Percentiles rank a stretch among this genome's conserved stretches.
Evolutionary conservation across 192 early-diverging fungal species (phyloP).

Genomic region (Endogone sp.): DNA sequence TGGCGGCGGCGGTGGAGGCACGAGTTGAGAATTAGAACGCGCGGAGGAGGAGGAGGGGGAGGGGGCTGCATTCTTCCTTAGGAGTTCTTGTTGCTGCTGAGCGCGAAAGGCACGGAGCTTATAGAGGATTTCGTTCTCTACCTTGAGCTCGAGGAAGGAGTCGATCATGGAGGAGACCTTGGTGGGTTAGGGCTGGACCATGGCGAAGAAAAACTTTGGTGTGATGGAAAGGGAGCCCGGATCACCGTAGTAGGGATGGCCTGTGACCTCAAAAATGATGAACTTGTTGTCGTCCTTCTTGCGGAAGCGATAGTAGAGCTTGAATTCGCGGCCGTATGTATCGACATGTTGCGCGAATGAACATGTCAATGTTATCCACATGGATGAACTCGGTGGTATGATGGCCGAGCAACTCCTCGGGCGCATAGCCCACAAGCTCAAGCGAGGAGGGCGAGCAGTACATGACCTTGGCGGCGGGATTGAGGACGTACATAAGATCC

Average conservation of each 20-base stretch:
- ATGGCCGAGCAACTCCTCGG: conserved; percentile 37
- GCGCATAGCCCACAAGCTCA: conserved; percentile 38
- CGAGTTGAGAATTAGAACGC: too few species aligned
- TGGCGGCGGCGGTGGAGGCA: neutral
- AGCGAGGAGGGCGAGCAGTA: conserved; percentile 41
- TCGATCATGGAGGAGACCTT: conserved; percentile 33
- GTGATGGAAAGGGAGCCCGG: conserved; percentile 9
- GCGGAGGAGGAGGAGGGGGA: too few species aligned
- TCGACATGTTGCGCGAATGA: too few species aligned
- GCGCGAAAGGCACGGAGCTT: conserved; percentile 21
- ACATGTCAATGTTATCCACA: conserved; percentile 41
- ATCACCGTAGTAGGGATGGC: conserved; percentile 31
- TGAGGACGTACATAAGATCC: conserved; percentile 40
- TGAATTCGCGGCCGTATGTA: conserved; percentile 45
- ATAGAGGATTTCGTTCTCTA: conserved; percentile 39
- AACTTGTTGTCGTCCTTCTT: conserved; percentile 39
- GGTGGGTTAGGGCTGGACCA: conserved; percentile 37
- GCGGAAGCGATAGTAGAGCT: conserved; percentile 36
- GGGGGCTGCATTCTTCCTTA: too few species aligned
- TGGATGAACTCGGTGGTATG: conserved; percentile 45
- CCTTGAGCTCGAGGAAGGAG: conserved; percentile 40
- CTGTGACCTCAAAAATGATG: conserved; percentile 37
- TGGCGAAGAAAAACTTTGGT: conserved; percentile 37
- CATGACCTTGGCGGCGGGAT: conserved; percentile 37
- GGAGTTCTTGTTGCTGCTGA: conserved; percentile 14